A percentile compares a stretch with the other conserved stretches of the same genome.
phyloP scores from a whole-genome alignment of 2,329 filamentous ascomycete species.

The Epichloe bromicola region DNA sequence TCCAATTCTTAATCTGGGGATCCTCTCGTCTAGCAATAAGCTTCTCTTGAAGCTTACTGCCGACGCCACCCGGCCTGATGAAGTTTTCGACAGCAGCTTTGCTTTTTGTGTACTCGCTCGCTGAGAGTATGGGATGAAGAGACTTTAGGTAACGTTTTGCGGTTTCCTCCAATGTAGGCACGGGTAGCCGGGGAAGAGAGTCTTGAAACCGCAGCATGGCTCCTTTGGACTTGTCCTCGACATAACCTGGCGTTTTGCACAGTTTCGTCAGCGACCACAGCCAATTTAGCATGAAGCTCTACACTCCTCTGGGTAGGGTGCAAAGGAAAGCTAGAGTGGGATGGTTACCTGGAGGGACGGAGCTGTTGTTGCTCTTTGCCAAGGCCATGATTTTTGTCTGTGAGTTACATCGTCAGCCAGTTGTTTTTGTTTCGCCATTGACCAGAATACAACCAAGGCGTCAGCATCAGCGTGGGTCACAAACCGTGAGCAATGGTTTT shows the following conservation, averaged over 20 bases:
- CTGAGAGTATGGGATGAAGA: slow-evolving; percentile 59
- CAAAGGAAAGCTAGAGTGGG: background rate
- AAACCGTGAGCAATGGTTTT: slow-evolving; percentile 9
- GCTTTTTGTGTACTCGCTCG: slow-evolving; percentile 55
- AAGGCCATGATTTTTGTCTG: slow-evolving; percentile 35
- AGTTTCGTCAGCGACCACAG: background rate
- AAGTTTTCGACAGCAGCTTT: slow-evolving; percentile 82
- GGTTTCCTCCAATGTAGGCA: slow-evolving; percentile 73
- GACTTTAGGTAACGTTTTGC: slow-evolving; percentile 69
- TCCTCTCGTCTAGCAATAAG: slow-evolving; percentile 68
- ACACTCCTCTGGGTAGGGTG: background rate
- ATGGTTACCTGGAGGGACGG: slow-evolving; percentile 34
- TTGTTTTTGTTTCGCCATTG: background rate
- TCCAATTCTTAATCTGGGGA: slow-evolving; percentile 80
- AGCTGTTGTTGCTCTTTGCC: slow-evolving; percentile 43
- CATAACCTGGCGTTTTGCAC: slow-evolving; percentile 49
- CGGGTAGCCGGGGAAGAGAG: slow-evolving; percentile 66
- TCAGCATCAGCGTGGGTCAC: background rate
- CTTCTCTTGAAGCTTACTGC: slow-evolving; percentile 76
- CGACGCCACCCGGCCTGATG: slow-evolving; percentile 71
- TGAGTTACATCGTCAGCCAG: background rate
- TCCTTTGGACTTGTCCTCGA: slow-evolving; percentile 66
- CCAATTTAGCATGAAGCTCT: background rate
- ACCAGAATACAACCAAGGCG: background rate
- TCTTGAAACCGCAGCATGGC: slow-evolving; percentile 77